phyloP scores from a whole-genome alignment of 192 early-diverging fungal genomes.

The Mortierella claussenii region DNA sequence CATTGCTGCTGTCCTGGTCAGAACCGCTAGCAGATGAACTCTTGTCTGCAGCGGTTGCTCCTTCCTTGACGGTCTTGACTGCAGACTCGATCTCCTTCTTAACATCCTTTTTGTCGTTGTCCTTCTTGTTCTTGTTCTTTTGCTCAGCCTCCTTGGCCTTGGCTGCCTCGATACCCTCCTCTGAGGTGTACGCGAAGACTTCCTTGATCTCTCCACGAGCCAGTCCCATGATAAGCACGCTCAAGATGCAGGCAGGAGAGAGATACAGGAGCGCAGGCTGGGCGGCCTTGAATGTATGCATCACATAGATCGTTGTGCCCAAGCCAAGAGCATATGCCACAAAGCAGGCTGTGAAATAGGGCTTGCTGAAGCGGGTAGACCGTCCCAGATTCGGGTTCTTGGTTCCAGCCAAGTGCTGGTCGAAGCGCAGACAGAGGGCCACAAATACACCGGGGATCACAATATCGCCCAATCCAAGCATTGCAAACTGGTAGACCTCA shows the following conservation, averaged over 20 bases:
- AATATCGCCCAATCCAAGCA: slow-evolving; percentile 98
- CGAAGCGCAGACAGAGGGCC: slow-evolving; percentile 89
- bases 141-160: slow-evolving; percentile 60
- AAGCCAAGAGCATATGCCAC: slow-evolving; percentile 86
- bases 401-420: slow-evolving; percentile 80
- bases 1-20: slow-evolving; percentile 19
- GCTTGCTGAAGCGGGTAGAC: slow-evolving; percentile 76
- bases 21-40: slow-evolving; percentile 22
- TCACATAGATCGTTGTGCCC: slow-evolving; percentile 88
- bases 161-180: slow-evolving; percentile 70
- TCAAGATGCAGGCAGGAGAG: slow-evolving; percentile 95
- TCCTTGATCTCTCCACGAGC: slow-evolving; percentile 75
- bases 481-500: slow-evolving; percentile 73
- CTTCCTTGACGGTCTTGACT: slow-evolving; percentile 35
- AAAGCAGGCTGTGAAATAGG: slow-evolving; percentile 90
- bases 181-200: slow-evolving; percentile 72
- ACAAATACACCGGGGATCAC: slow-evolving; percentile 97
- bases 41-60: slow-evolving; percentile 15
- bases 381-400: slow-evolving; percentile 63
- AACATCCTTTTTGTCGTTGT: slow-evolving; percentile 33
- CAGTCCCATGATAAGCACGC: slow-evolving; percentile 72
- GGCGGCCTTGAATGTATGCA: slow-evolving; percentile 96
- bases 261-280: slow-evolving; percentile 97
- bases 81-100: slow-evolving; percentile 28
- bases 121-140: slow-evolving; percentile 53